These are phyloP conservation scores for Salix viminalis DNA, from an alignment of 345 rosid genomes.

Conservation along the genomic window DNA sequence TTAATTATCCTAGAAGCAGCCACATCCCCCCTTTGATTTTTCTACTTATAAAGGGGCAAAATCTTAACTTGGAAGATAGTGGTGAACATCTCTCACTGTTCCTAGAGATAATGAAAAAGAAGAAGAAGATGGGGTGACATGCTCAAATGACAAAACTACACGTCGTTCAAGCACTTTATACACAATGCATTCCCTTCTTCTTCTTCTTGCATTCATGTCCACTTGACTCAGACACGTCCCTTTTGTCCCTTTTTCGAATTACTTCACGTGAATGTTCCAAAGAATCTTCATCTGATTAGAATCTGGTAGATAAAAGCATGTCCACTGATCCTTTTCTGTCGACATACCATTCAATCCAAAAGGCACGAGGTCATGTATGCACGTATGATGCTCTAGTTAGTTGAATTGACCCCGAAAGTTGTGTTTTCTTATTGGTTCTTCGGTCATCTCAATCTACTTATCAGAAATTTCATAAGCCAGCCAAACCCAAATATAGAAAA, in stretches of 20 bases:
- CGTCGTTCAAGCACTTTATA: not conserved
- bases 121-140: not conserved
- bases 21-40: not conserved
- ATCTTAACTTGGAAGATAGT: constrained; percentile 13
- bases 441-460: not conserved
- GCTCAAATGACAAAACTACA: not conserved
- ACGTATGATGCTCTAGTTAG: not conserved
- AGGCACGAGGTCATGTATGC: not conserved
- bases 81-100: not conserved
- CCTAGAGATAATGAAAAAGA: not conserved
- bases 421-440: not conserved
- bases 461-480: not conserved
- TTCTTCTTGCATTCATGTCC: no score
- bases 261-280: not conserved
- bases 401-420: not conserved
- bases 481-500: not conserved
- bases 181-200: no score
- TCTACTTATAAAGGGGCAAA: not conserved
- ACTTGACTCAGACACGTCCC: not conserved
- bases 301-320: not conserved
- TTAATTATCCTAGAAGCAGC: not conserved
- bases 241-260: not conserved
- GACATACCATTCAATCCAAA: not conserved
- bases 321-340: not conserved
- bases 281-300: not conserved